Percentiles rank a stretch among this genome's conserved stretches.
These are phyloP conservation scores for Adansonia rubrostipa DNA, from an alignment of 441 rosid genomes.

Conservation along the genomic window DNA sequence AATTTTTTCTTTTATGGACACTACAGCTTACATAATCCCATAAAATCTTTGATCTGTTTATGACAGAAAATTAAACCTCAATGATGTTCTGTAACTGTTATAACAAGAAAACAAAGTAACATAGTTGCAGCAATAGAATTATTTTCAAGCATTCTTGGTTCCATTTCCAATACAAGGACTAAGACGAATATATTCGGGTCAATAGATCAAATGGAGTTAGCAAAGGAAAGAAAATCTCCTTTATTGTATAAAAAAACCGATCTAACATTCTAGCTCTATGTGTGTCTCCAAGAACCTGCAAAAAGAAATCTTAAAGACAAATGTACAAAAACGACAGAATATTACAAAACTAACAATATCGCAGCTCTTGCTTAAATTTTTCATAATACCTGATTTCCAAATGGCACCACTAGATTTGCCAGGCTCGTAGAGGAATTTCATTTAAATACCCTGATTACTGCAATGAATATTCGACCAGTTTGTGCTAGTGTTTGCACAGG, in stretches of 20 bases:
- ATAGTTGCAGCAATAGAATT: neutral
- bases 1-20: neutral
- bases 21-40: neutral
- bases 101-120: neutral
- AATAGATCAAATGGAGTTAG: neutral
- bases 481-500: neutral
- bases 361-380: neutral
- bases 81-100: neutral
- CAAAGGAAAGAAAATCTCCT: neutral
- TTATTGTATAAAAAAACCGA: neutral
- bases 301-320: slow-evolving; percentile 2
- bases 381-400: neutral
- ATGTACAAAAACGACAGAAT: neutral
- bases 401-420: neutral
- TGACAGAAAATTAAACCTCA: neutral
- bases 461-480: neutral
- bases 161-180: neutral
- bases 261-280: slow-evolving; percentile 19
- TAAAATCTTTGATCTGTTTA: neutral
- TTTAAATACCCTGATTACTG: neutral
- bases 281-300: slow-evolving; percentile 14
- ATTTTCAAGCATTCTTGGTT: neutral
- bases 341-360: slow-evolving; percentile 4
- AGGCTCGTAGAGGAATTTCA: neutral
- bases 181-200: too few relatives aligned